These are phyloP conservation scores for Cercospora canescens DNA, from an alignment of 2,329 filamentous ascomycete genomes.

Conservation along the genomic window DNA sequence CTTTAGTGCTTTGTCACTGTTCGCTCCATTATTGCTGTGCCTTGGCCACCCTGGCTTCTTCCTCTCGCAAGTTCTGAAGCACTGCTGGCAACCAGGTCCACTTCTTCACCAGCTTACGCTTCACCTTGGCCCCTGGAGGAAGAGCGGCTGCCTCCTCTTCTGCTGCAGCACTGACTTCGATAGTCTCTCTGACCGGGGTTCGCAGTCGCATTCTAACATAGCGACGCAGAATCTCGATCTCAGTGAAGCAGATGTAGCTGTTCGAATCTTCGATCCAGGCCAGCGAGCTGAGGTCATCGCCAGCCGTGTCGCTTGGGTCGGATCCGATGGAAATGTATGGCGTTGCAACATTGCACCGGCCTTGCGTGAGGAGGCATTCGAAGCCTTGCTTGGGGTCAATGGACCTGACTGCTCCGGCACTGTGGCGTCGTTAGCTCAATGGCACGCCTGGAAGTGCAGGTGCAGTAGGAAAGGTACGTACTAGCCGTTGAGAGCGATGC, in stretches of 20 bases:
- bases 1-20: neutral
- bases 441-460: neutral
- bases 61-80: neutral
- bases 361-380: constrained; percentile 34
- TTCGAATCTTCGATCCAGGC: constrained; percentile 26
- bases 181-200: neutral
- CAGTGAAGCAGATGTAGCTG: constrained; percentile 32
- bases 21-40: neutral
- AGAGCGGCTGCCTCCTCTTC: neutral
- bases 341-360: constrained; percentile 23
- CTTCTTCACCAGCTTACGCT: neutral
- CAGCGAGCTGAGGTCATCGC: constrained; percentile 23
- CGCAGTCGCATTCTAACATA: constrained; percentile 22
- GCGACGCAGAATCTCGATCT: constrained; percentile 16
- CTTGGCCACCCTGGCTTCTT: neutral
- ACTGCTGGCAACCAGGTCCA: neutral
- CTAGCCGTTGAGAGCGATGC: constrained; percentile 32
- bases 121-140: neutral
- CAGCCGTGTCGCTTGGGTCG: constrained; percentile 6
- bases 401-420: constrained; percentile 25
- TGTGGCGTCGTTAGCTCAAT: neutral
- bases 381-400: constrained; percentile 28
- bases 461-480: constrained; percentile 16
- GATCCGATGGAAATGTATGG: constrained; percentile 17
- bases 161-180: neutral